Conservation (phyloP, 2,329 filamentous ascomycete genomes). For the Fusarium nelsonii region DNA sequence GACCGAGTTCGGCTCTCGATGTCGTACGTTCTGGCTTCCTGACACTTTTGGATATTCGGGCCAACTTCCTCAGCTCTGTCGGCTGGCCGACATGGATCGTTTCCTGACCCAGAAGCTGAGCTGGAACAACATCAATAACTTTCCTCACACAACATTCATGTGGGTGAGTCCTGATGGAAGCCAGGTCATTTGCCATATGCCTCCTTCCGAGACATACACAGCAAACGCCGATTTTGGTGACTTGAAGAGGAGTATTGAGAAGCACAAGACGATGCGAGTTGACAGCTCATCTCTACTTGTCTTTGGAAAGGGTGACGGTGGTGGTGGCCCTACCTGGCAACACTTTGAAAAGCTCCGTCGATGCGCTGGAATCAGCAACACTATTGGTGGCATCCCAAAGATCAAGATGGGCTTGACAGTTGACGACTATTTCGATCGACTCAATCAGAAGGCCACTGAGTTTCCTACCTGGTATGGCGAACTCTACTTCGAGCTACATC, state of each 20-base stretch:
- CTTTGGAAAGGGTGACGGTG: constrained; percentile 96
- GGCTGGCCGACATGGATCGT: constrained; percentile 92
- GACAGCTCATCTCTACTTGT: constrained; percentile 91
- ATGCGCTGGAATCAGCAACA: constrained; percentile 92
- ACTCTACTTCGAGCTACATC: constrained; percentile 96
- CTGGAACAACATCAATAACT: constrained; percentile 99
- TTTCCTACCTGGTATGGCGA: constrained; percentile 98
- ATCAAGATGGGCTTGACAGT: constrained; percentile 91
- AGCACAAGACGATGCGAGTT: constrained; percentile 96
- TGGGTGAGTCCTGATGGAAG: constrained; percentile 97
- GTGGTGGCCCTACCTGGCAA: constrained; percentile 92
- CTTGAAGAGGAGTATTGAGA: constrained; percentile 86
- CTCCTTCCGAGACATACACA: constrained; percentile 94
- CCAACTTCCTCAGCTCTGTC: constrained; percentile 93
- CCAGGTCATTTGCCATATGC: constrained; percentile 98
- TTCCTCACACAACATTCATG: constrained; percentile 98
- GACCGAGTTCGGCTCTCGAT: constrained; percentile 88
- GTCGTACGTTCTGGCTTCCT: constrained; percentile 94
- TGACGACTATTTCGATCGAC: constrained; percentile 90
- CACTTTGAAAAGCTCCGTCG: constrained; percentile 95
- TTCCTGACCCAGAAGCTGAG: constrained; percentile 99
- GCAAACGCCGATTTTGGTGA: constrained; percentile 95
- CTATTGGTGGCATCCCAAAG: constrained; percentile 80
- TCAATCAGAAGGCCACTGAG: constrained; percentile 82
- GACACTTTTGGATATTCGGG: constrained; percentile 98